These are phyloP conservation scores for Paraconiothyrium sp. DNA, from an alignment of 2,329 filamentous ascomycete genomes.

Conservation along the genomic window DNA sequence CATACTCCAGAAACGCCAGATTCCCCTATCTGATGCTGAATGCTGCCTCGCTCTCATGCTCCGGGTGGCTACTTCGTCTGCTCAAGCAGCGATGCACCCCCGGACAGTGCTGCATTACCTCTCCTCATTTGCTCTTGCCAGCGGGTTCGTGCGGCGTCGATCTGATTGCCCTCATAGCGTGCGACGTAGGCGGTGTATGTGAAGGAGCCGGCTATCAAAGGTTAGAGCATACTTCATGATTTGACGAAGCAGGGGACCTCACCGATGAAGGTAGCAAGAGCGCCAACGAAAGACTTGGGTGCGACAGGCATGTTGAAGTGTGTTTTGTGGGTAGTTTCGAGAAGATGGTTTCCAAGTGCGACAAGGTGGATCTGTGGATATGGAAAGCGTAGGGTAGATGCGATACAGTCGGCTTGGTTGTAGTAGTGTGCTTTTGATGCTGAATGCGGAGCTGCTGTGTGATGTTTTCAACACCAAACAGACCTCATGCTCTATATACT, in stretches of 20 bases:
- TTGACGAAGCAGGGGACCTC: conserved; percentile 8
- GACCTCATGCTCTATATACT: conserved; percentile 19
- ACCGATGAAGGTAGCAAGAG: conserved; percentile 46
- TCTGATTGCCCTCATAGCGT: conserved; percentile 41
- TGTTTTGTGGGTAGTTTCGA: not conserved
- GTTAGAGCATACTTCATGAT: conserved; percentile 18
- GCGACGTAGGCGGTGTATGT: conserved; percentile 47
- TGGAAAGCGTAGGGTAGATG: not conserved
- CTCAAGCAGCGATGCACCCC: conserved; percentile 13
- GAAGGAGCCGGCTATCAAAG: conserved; percentile 33
- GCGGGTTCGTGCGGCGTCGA: conserved; percentile 45
- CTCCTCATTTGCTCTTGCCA: conserved; percentile 41
- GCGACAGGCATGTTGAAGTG: conserved; percentile 40
- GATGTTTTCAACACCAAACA: conserved; percentile 18
- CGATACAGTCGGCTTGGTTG: conserved; percentile 1
- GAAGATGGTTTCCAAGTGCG: conserved; percentile 2
- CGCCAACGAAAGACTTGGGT: conserved; percentile 45
- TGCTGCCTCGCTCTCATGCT: not conserved
- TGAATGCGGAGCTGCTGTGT: conserved; percentile 8
- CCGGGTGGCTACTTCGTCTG: conserved; percentile 1
- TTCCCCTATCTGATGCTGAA: not conserved
- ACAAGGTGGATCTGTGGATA: not conserved
- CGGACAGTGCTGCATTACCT: conserved; percentile 19
- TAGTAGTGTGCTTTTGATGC: conserved; percentile 2
- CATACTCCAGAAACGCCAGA: conserved; percentile 4